Evolutionary conservation across 257 asterid genomes (phyloP).

Genomic region (Nicotiana otophora): DNA sequence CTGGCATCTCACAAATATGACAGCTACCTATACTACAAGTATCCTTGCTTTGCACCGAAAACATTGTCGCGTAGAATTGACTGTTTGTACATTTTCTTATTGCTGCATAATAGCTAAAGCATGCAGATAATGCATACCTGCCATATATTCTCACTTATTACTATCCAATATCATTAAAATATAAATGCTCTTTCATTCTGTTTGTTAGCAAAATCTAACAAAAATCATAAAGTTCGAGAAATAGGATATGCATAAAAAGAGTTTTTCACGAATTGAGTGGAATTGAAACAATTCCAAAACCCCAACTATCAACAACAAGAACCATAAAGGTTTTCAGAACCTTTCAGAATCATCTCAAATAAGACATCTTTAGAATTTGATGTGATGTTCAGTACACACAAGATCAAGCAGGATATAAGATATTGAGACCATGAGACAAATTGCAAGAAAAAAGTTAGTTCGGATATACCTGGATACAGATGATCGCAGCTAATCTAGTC

Average conservation of each 20-base stretch:
- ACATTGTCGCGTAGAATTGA: background rate
- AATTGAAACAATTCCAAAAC: background rate
- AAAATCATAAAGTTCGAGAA: background rate
- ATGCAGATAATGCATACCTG: background rate
- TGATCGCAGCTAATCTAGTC: slow-evolving; percentile 76
- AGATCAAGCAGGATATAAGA: slow-evolving; percentile 3
- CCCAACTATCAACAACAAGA: background rate
- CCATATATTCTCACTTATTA: background rate
- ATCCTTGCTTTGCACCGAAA: background rate
- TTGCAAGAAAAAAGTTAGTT: slow-evolving; percentile 18
- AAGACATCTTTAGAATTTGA: background rate
- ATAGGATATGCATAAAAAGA: background rate
- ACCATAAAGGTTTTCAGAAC: background rate
- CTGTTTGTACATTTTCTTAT: background rate
- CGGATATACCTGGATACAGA: slow-evolving; percentile 74
- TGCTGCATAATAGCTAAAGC: background rate
- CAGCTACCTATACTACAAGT: background rate
- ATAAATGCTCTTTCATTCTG: background rate
- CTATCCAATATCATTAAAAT: background rate
- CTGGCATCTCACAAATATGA: background rate
- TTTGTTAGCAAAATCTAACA: background rate
- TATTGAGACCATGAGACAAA: slow-evolving; percentile 1
- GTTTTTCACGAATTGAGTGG: background rate
- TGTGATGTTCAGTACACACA: slow-evolving; percentile 4
- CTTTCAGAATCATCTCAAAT: background rate